Evolutionary conservation across 2,329 filamentous ascomycete genomes (phyloP).

Genomic region (Trichoderma cornu-damae): DNA sequence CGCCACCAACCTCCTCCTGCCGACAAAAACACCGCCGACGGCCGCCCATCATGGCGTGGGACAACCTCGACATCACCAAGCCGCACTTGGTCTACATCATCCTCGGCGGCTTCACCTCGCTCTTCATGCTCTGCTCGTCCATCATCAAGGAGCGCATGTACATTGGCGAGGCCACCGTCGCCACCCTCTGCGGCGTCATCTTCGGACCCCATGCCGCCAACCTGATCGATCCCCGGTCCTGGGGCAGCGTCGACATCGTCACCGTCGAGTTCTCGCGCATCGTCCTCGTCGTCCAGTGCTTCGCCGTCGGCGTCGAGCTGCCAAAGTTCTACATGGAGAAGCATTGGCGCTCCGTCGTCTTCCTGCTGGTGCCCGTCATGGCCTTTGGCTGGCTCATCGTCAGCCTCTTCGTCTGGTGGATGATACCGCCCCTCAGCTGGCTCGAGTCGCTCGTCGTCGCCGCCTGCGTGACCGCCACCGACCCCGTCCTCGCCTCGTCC

Average conservation of each 20-base stretch:
- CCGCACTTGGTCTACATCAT: constrained; percentile 99
- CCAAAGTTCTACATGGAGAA: constrained; percentile 95
- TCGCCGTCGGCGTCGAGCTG: constrained; percentile 84
- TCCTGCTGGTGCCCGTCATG: constrained; percentile 93
- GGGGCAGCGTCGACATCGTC: constrained; percentile 81
- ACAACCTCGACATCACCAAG: constrained; percentile 79
- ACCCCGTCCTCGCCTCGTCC: constrained; percentile 93
- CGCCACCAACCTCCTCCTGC: background rate
- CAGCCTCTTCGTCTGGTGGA: constrained; percentile 91
- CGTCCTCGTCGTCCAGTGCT: constrained; percentile 87
- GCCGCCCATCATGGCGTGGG: constrained; percentile 61
- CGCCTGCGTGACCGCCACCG: constrained; percentile 93
- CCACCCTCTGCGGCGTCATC: constrained; percentile 80
- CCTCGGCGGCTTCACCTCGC: constrained; percentile 89
- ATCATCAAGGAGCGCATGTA: constrained; percentile 98
- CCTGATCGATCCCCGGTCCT: constrained; percentile 67
- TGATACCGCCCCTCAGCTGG: constrained; percentile 75
- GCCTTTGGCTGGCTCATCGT: constrained; percentile 91
- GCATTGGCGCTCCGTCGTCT: constrained; percentile 88
- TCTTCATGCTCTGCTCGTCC: constrained; percentile 98
- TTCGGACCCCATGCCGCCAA: constrained; percentile 82
- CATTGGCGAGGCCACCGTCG: constrained; percentile 96
- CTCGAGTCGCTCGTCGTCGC: constrained; percentile 81
- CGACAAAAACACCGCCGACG: background rate
- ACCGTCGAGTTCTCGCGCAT: constrained; percentile 87